Evolutionary conservation across 495 filamentous ascomycete species (phyloP).

Genomic region (Aspergillus heteromorphus): DNA sequence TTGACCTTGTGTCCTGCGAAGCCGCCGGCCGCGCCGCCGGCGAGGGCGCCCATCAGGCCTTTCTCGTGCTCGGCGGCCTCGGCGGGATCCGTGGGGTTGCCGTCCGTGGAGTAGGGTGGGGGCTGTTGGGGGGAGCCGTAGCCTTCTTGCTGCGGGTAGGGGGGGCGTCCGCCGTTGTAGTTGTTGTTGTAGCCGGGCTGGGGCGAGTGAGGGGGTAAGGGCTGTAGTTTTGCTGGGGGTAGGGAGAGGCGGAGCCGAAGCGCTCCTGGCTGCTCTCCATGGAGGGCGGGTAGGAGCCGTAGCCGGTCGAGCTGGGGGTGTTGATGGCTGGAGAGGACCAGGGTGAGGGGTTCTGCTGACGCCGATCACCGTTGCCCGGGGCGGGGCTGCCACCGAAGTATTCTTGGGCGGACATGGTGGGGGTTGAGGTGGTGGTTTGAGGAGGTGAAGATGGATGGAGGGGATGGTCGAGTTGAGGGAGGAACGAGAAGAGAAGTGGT

Average conservation of each 20-base stretch:
- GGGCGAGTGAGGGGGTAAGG: background rate
- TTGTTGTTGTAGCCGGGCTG: background rate
- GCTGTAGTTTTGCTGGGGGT: background rate
- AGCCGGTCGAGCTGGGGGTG: background rate
- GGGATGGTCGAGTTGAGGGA: background rate
- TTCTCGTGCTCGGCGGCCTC: background rate
- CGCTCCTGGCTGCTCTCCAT: background rate
- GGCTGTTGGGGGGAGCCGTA: background rate
- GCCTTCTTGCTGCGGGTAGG: background rate
- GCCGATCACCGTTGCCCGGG: background rate
- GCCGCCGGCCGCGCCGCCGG: slow-evolving; percentile 29
- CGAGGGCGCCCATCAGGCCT: slow-evolving; percentile 30
- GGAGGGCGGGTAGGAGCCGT: background rate
- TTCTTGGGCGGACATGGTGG: background rate
- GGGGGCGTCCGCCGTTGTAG: no score
- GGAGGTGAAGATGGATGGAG: background rate
- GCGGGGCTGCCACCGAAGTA: background rate
- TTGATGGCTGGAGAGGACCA: background rate
- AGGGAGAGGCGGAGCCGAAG: background rate
- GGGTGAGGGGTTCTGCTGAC: background rate
- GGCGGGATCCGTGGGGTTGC: background rate
- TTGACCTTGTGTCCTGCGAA: slow-evolving; percentile 29
- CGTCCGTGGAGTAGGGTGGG: background rate
- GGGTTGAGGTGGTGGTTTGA: background rate
- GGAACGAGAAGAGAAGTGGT: background rate